Base-by-base conservation (phyloP, 192 early-diverging fungal species). In the Borealophlyctis nickersoniae region DNA sequence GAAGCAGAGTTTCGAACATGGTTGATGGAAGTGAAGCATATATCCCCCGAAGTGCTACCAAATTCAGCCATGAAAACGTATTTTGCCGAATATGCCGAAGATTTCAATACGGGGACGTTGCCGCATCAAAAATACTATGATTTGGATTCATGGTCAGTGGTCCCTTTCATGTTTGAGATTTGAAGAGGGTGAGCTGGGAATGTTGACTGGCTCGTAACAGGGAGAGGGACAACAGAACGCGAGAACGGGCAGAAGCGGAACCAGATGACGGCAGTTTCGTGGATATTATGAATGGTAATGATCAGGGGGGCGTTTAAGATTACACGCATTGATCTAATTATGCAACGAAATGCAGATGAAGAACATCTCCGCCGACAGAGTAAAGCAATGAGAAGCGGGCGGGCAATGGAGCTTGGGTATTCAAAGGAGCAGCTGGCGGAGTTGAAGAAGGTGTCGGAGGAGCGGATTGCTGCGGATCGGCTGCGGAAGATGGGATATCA, bases 1-100 rank as follows among this genome's bases (percentile, higher is more conserved):
- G 77, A 80, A 45, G 71, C 69, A 3, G 78, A 80, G 60, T 80
- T 80, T 49, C 61, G 78, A 16, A 36, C 69, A 0, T 81, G 79
- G 79, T 53, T 81, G 16, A 57, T 81, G 19, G 77, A 81, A n/a
- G 69, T 81, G 34, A 81, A 81, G 62, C 16, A 71, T n/a, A 64
- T 71, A 13, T 60, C 58, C 22, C 62, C 73, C 32, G 79, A 81
- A 58, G 58, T 60, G 4, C 55, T 77, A 19, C 32, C 65, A 24
- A 45, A 64, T 19, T 36, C 29, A 11, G 51, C 61, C 26, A 53
- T 67, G 56, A 81, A 81, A 61, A 39, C 58, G 29, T 56, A 73
- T 33, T 81, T 80, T 55, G 31, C 33, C 11, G 78, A 81, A 56
- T 80, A 69, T 54, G 64, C 77, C 31, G 77, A 80, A 48, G 78